Evolutionary conservation across 2,329 filamentous ascomycete genomes (phyloP), one percentile per base, ranked within the genome.

Genomic region (Juglanconis sp.): DNA sequence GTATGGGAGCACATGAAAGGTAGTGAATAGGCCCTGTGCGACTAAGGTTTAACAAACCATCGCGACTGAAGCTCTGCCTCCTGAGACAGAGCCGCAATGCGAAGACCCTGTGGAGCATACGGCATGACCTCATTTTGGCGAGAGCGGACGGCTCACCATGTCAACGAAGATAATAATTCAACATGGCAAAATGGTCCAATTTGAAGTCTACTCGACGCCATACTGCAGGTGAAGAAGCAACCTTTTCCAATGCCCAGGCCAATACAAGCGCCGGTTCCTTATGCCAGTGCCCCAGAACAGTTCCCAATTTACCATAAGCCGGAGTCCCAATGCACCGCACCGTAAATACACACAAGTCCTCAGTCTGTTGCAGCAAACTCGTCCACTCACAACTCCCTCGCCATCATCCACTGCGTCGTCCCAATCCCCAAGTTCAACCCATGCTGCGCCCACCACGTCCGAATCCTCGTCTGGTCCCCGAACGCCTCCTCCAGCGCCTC

Each of bases 401-500:
- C 85, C 75, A 90, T 89, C 86, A 95, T 92, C 92, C 91, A 96
- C 73, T 96, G 92, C 65, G 90, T 92, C 46, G 91, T 94, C 3
- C 89, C 87, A 46, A 95, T 80, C 1, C 91, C 90, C 56, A 96
- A 74, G 69, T 95, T 94, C 63, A 96, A 76, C 0, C 91, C 92
- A 67, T 95, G 94, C 65, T 81, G 78, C 31, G 90, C 89, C 94
- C 94, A 98, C 94, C 94, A 98, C 64, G 83, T 81, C 59, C 91
- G 80, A 17, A 96, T 91, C 42, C 83, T 82, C 65, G 87, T 85
- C 64, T 92, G 64, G 57, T 89, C 87, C 8, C 84, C 84, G 53
- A 94, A 84, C 30, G 91, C 91, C 71, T 96, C 93, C 72, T 97
- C 93, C 44, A 97, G 81, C 0, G 93, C 93, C 75, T 97, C 94